Conservation (phyloP, 768 basidiomycete species). For the Guyanaporus albipodus region DNA sequence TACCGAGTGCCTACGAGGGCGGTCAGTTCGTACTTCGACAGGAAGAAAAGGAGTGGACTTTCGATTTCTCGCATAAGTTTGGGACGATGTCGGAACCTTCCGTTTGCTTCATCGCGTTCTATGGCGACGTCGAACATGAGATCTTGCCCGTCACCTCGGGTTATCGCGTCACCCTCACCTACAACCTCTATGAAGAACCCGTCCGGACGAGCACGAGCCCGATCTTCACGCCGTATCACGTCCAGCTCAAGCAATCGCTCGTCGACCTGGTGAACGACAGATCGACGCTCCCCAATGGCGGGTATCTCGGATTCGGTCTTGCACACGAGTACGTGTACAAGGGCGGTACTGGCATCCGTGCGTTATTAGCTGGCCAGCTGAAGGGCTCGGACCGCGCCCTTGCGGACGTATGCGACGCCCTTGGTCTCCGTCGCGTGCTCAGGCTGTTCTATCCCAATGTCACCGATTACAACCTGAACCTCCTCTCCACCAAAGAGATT, state of each 20-base stretch:
- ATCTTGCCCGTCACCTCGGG: slow-evolving; percentile 41
- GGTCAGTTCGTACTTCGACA: slow-evolving; percentile 13
- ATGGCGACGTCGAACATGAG: slow-evolving; percentile 44
- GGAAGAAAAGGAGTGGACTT: slow-evolving; percentile 1
- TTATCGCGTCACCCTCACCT: slow-evolving; percentile 43
- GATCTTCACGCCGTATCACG: not conserved
- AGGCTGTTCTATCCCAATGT: not conserved
- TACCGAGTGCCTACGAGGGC: slow-evolving; percentile 34
- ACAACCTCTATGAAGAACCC: slow-evolving; percentile 41
- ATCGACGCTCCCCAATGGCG: slow-evolving; percentile 1
- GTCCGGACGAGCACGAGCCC: no score
- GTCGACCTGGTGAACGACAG: not conserved
- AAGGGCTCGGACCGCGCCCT: slow-evolving; percentile 11
- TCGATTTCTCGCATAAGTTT: slow-evolving; percentile 3
- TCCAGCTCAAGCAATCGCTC: not conserved
- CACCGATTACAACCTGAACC: not conserved
- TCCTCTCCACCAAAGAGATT: not conserved
- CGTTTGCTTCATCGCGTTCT: slow-evolving; percentile 40
- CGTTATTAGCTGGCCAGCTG: slow-evolving; percentile 5
- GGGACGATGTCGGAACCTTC: not conserved
- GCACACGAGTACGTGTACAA: slow-evolving; percentile 10
- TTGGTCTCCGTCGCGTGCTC: slow-evolving; percentile 3
- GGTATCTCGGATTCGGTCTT: slow-evolving; percentile 12
- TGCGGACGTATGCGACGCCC: slow-evolving; percentile 1
- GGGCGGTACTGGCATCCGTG: not conserved